A percentile compares a stretch with the other conserved stretches of the same genome.
Conservation (phyloP, 2,329 filamentous ascomycete genomes). For the Fusarium mundagurra region DNA sequence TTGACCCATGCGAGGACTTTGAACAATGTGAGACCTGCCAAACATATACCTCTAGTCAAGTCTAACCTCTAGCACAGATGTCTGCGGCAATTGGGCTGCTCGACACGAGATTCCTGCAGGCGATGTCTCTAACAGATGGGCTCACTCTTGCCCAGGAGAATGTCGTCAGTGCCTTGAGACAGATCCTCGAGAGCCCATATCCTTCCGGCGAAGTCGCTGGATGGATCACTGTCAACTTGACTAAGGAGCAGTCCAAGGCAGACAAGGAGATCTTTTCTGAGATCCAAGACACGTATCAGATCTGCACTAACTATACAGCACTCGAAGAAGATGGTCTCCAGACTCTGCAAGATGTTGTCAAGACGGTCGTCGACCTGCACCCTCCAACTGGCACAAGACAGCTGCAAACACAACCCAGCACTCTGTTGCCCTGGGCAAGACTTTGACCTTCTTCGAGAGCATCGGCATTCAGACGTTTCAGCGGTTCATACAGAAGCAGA, state of each 20-base stretch:
- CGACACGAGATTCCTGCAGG: slow-evolving; percentile 73
- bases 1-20: slow-evolving; percentile 77
- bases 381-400: not conserved
- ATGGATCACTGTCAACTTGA: slow-evolving; percentile 62
- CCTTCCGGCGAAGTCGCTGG: not conserved
- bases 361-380: not conserved
- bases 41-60: rapidly evolving
- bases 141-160: not conserved
- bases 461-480: not conserved
- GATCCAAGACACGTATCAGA: not conserved
- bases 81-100: slow-evolving; percentile 69
- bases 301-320: not conserved
- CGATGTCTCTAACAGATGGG: slow-evolving; percentile 49
- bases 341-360: not conserved
- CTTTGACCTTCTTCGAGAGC: not conserved
- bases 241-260: slow-evolving; percentile 54
- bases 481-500: not conserved
- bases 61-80: slow-evolving; percentile 34
- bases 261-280: slow-evolving; percentile 10
- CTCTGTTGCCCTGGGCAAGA: not conserved
- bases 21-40: slow-evolving; percentile 56
- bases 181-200: slow-evolving; percentile 3
- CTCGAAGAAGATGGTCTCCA: not conserved
- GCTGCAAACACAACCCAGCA: not conserved
- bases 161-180: slow-evolving; percentile 30